A percentile compares a stretch with the other conserved stretches of the same genome.
Conservation (phyloP, 1,139 yeast species). For the Blastobotrys ciferrii region DNA sequence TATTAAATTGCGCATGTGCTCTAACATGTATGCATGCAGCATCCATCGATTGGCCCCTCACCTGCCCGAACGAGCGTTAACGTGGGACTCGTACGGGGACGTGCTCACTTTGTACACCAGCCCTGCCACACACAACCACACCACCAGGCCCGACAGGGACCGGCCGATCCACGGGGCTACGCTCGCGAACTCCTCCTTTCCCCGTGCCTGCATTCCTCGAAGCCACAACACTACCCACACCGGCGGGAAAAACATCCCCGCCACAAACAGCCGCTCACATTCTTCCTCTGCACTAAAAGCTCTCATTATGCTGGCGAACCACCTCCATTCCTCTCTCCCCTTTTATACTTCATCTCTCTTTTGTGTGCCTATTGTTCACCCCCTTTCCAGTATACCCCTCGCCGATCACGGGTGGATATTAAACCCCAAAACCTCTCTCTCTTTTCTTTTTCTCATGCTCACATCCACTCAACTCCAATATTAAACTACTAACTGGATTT, state of each 20-base stretch:
- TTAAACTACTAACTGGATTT: too few species aligned
- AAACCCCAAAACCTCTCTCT: background rate
- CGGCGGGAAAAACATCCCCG: constrained; percentile 13
- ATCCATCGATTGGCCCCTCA: background rate
- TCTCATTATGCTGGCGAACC: background rate
- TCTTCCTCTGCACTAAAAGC: background rate
- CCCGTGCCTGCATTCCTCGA: constrained; percentile 1
- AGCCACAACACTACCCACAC: constrained; percentile 12
- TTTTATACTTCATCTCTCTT: background rate
- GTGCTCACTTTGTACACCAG: constrained; percentile 1
- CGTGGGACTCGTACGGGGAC: background rate
- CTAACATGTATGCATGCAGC: too few species aligned
- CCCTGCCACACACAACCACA: constrained; percentile 1
- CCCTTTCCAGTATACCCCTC: background rate
- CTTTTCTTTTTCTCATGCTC: too few species aligned
- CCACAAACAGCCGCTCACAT: constrained; percentile 2
- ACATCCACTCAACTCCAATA: too few species aligned
- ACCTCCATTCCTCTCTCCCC: background rate
- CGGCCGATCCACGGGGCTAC: constrained; percentile 13
- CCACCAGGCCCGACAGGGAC: constrained; percentile 7
- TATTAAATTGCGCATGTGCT: too few species aligned
- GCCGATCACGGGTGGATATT: background rate
- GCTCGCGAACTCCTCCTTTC: background rate
- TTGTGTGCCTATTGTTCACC: background rate
- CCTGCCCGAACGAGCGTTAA: background rate